Percentiles rank a stretch among this genome's conserved stretches.
Evolutionary conservation across 2,329 filamentous ascomycete species (phyloP).

Genomic region (Trichophyton rubrum): DNA sequence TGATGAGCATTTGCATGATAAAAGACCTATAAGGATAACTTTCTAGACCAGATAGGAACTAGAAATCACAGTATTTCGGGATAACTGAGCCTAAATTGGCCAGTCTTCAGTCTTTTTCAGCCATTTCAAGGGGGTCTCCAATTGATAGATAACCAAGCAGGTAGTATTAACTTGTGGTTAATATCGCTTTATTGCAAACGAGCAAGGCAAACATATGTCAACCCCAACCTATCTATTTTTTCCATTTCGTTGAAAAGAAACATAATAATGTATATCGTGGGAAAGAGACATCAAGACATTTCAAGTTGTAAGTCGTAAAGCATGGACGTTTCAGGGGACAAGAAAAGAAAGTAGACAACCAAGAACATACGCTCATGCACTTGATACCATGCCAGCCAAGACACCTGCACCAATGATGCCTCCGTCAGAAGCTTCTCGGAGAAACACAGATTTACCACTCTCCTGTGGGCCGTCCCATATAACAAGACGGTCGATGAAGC

Average conservation of each 20-base stretch:
- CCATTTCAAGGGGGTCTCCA: not conserved
- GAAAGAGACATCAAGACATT: not conserved
- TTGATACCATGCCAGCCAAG: slow-evolving; percentile 31
- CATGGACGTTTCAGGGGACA: not conserved
- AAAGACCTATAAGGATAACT: not conserved
- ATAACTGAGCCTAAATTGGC: not conserved
- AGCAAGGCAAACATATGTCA: not conserved
- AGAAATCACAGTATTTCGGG: not conserved
- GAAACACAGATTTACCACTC: slow-evolving; percentile 33
- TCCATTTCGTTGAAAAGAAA: slow-evolving; percentile 1
- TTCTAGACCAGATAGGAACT: not conserved
- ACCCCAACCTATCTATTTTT: not conserved
- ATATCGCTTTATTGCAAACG: not conserved
- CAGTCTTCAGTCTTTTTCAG: not conserved
- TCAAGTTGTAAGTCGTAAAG: not conserved
- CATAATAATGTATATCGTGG: not conserved
- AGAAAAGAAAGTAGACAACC: not conserved
- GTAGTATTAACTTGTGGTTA: not conserved
- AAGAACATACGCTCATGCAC: not conserved
- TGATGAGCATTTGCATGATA: not conserved
- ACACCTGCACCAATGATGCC: slow-evolving; percentile 40
- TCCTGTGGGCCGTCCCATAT: slow-evolving; percentile 25
- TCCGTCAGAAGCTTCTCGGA: slow-evolving; percentile 37
- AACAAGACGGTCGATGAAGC: slow-evolving; percentile 45
- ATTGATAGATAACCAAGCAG: not conserved